Percentiles rank a stretch among this genome's conserved stretches.
Evolutionary conservation across 352 stramenopile species (phyloP).

Genomic region (Globisporangium cylindrosporum): DNA sequence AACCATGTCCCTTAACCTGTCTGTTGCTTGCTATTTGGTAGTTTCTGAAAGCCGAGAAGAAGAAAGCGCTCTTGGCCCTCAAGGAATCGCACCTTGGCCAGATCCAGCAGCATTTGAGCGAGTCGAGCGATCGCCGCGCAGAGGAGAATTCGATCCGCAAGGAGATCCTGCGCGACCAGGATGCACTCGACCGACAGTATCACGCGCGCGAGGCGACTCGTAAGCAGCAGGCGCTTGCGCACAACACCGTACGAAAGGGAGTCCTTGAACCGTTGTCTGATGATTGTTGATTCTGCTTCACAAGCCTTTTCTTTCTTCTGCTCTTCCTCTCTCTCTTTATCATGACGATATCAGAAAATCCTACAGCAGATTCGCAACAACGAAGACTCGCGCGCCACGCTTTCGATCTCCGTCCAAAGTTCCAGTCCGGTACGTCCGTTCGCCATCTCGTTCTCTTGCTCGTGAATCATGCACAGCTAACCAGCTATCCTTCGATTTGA

Average conservation of each 20-base stretch:
- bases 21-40: background rate
- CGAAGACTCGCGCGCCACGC: slow-evolving; percentile 16
- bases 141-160: background rate
- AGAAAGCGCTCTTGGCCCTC: slow-evolving; percentile 21
- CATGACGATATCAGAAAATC: slow-evolving; percentile 1
- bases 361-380: slow-evolving; percentile 34
- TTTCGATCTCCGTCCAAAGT: slow-evolving; percentile 23
- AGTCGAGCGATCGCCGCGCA: background rate
- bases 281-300: background rate
- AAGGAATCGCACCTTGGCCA: slow-evolving; percentile 32
- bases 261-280: background rate
- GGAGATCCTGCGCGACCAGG: slow-evolving; percentile 19
- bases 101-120: slow-evolving; percentile 22
- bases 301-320: background rate
- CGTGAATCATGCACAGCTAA: background rate
- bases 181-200: slow-evolving; percentile 25
- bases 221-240: slow-evolving; percentile 20
- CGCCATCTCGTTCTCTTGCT: background rate
- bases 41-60: slow-evolving; percentile 21
- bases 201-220: slow-evolving; percentile 13
- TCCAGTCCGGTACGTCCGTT: slow-evolving; percentile 25
- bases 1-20: background rate
- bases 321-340: background rate
- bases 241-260: slow-evolving; percentile 18
- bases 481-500: background rate